Percentiles rank a stretch among this genome's conserved stretches.
These are phyloP conservation scores for Gossypium schwendimanii DNA, from an alignment of 441 rosid species.

Conservation along the genomic window DNA sequence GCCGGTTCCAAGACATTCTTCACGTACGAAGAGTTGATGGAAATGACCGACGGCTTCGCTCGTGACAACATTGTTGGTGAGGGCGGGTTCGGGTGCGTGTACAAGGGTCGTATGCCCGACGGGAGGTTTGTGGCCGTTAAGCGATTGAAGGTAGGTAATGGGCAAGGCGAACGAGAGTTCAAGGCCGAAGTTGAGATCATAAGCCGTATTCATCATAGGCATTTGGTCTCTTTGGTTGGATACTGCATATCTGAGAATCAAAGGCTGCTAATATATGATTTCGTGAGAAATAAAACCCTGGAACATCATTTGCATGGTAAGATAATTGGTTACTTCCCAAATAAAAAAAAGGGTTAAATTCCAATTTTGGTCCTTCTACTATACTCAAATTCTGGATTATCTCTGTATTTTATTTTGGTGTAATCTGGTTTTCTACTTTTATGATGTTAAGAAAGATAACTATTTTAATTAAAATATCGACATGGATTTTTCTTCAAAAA, in stretches of 20 bases:
- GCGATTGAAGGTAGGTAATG: conserved; percentile 76
- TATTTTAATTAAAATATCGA: too few relatives aligned
- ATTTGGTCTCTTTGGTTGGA: conserved; percentile 79
- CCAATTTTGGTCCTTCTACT: too few relatives aligned
- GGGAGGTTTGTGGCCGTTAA: conserved; percentile 69
- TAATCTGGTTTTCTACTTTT: too few relatives aligned
- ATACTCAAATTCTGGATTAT: too few relatives aligned
- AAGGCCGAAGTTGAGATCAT: conserved; percentile 89
- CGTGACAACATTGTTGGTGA: conserved; percentile 70
- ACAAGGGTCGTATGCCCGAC: conserved; percentile 42
- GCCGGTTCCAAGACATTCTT: conserved; percentile 45
- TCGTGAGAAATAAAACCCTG: conserved; percentile 70
- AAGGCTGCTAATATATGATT: conserved; percentile 77
- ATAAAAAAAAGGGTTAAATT: too few relatives aligned
- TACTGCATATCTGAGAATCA: conserved; percentile 56
- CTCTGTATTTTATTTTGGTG: too few relatives aligned
- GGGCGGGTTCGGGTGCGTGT: conserved; percentile 89
- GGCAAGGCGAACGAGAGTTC: conserved; percentile 87
- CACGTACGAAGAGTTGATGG: conserved; percentile 61
- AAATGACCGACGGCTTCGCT: conserved; percentile 64
- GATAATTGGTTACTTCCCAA: not conserved
- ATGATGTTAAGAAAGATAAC: too few relatives aligned
- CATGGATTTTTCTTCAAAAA: too few relatives aligned
- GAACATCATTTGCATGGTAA: conserved; percentile 64
- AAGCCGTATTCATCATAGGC: conserved; percentile 84